phyloP scores from a whole-genome alignment of 257 asterid genomes.

The Verbena officinalis region DNA sequence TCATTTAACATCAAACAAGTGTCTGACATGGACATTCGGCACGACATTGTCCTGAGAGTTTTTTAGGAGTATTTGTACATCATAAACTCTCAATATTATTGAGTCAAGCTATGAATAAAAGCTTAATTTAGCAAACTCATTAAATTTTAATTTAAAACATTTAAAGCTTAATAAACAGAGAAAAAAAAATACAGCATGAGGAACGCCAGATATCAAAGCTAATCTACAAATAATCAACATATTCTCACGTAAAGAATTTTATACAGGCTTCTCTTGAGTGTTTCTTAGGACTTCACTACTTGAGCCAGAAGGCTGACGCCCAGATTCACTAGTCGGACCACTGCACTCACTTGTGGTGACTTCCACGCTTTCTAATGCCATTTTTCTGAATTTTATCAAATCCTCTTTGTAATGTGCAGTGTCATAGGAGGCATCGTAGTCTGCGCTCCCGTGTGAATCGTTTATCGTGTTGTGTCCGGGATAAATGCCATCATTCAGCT shows the following conservation, averaged over 20 bases:
- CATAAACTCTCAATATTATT: too few species aligned
- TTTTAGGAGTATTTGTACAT: too few species aligned
- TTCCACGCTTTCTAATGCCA: slow-evolving; percentile 69
- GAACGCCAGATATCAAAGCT: slow-evolving; percentile 19
- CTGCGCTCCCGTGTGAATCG: slow-evolving; percentile 61
- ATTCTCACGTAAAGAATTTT: slow-evolving; percentile 9
- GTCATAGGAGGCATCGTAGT: slow-evolving; percentile 55
- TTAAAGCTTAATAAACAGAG: too few species aligned
- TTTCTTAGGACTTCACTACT: slow-evolving; percentile 58
- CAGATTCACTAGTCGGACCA: slow-evolving; percentile 72
- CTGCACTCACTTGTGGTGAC: slow-evolving; percentile 63
- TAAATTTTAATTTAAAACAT: too few species aligned
- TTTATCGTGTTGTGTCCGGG: slow-evolving; percentile 46
- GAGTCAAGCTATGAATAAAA: too few species aligned
- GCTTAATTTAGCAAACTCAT: too few species aligned
- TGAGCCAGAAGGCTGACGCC: slow-evolving; percentile 63
- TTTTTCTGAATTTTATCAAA: slow-evolving; percentile 64
- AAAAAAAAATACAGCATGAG: slow-evolving; percentile 15
- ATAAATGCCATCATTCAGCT: slow-evolving; percentile 47
- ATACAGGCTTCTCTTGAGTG: slow-evolving; percentile 29
- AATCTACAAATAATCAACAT: slow-evolving; percentile 27
- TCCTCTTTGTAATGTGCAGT: slow-evolving; percentile 77
- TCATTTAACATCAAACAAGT: too few species aligned
- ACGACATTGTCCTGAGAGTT: too few species aligned
- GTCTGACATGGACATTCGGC: too few species aligned